Conservation (phyloP, 225 moss, liverwort and hornwort genomes). For the Asterella californica region DNA sequence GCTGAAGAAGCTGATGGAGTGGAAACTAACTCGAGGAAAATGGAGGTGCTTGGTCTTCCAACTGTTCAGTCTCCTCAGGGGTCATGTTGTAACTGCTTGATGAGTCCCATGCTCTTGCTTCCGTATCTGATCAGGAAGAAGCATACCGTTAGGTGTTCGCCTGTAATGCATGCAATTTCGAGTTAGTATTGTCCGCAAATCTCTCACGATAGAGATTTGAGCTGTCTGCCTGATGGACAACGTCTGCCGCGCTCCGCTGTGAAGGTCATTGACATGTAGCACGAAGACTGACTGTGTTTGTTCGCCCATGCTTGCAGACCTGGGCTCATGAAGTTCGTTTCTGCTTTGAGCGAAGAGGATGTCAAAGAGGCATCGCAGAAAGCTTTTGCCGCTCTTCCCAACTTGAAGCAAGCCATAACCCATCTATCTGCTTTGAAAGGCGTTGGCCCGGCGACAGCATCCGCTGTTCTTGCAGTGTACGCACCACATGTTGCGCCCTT, state of each 20-base stretch:
- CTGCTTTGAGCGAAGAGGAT: slow-evolving; percentile 53
- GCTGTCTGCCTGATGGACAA: not conserved
- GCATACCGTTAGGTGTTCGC: not conserved
- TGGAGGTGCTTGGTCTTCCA: slow-evolving; percentile 50
- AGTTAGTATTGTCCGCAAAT: not conserved
- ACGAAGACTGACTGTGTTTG: not conserved
- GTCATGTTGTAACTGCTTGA: not conserved
- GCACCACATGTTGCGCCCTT: slow-evolving; percentile 52
- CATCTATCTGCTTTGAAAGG: slow-evolving; percentile 56
- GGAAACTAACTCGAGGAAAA: slow-evolving; percentile 76
- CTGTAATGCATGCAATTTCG: not conserved
- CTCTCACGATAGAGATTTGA: not conserved
- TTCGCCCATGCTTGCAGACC: slow-evolving; percentile 39
- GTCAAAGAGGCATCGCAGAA: slow-evolving; percentile 53
- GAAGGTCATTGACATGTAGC: not conserved
- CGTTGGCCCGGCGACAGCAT: slow-evolving; percentile 70
- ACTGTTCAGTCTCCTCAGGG: not conserved
- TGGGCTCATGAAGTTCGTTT: slow-evolving; percentile 58
- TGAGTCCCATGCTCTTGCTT: not conserved
- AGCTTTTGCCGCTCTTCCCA: slow-evolving; percentile 67
- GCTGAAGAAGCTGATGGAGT: slow-evolving; percentile 67
- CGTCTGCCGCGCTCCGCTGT: not conserved
- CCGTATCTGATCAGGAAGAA: not conserved
- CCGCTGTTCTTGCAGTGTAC: slow-evolving; percentile 61
- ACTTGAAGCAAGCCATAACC: slow-evolving; percentile 53